Percentiles rank a stretch among this genome's conserved stretches.
Evolutionary conservation across 176 grass and related monocot species (phyloP).

Genomic region (Pontederia paniculata): DNA sequence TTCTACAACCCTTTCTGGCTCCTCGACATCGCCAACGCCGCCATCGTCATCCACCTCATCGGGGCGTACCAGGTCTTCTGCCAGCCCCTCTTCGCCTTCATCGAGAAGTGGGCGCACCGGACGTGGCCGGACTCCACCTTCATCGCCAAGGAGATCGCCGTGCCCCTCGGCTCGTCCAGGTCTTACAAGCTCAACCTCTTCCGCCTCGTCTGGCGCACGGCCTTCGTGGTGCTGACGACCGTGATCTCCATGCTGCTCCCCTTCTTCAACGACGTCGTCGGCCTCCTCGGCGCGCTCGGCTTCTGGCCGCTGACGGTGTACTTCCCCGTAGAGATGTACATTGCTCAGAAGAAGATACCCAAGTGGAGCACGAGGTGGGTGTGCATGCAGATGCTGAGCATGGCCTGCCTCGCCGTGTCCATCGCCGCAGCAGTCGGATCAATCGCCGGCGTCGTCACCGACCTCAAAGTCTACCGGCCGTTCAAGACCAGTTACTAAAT

Average conservation of each 20-base stretch:
- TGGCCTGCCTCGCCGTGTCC: slow-evolving; percentile 24
- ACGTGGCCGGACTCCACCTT: slow-evolving; percentile 3
- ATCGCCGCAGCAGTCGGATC: neutral
- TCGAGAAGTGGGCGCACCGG: neutral
- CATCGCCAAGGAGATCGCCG: neutral
- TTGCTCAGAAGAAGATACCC: slow-evolving; percentile 35
- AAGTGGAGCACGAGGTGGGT: neutral
- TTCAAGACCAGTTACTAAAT: slow-evolving; percentile 1
- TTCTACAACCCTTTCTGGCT: slow-evolving; percentile 76
- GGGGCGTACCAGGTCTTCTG: slow-evolving; percentile 48
- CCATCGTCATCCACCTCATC: slow-evolving; percentile 58
- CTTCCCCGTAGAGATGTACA: slow-evolving; percentile 88
- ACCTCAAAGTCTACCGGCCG: neutral
- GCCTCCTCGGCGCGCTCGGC: slow-evolving; percentile 57
- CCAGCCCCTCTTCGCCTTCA: slow-evolving; percentile 4
- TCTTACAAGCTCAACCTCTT: slow-evolving; percentile 22
- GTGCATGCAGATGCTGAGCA: slow-evolving; percentile 11
- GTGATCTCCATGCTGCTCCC: slow-evolving; percentile 60
- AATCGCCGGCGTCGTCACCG: neutral
- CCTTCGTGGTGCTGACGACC: slow-evolving; percentile 54
- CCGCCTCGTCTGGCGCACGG: slow-evolving; percentile 39
- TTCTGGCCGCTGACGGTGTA: slow-evolving; percentile 93
- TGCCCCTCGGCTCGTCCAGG: neutral
- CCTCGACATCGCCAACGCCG: slow-evolving; percentile 53
- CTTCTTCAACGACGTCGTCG: slow-evolving; percentile 66